Evolutionary conservation across 1,284 basidiomycete genomes (phyloP), one percentile per base, ranked within the genome.

Genomic region (Xerocomus nothofagi): DNA sequence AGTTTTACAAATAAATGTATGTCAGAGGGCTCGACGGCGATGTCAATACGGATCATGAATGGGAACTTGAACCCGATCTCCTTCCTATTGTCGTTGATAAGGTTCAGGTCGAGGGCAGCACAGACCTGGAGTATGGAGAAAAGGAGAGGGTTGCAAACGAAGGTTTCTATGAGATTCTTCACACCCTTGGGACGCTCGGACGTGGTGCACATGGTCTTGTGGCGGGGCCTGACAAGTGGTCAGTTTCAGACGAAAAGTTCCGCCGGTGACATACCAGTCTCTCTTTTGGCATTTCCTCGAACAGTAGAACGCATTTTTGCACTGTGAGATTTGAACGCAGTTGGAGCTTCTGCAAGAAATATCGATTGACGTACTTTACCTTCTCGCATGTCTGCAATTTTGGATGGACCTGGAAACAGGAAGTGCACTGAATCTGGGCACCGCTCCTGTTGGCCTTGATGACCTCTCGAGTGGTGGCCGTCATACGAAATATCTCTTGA

Each of bases 301-400:
- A 30, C 63, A 65, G 39, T 67, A 65, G 54, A 57, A 63, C 17
- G 62, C 59, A 7, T 53, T 47, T 31, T 65, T 63, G 47, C 65
- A 60, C 60, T 65, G 27, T 8, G n/a, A 20, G 43, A 44, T 6
- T n/a, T n/a, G n/a, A 39, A 72, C 73, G 74, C 67, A 6, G 20
- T 21, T 23, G 17, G 6, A 27, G 14, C 3, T 32, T 6, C 9
- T 15, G 14, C 20, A 36, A 36, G 15, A 12, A n/a, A 17, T 6
- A 29, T 14, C 2, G 26, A 29, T 3, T 8, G 10, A 2, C 15
- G 3, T 12, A 9, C 26, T 8, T 21, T n/a, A 56, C 59, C 23
- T 46, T 57, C 23, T 50, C 29, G 21, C 58, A 58, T 2, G 43
- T 56, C 36, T 49, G 41, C 33, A 60, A 26, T 23, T 55, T 60